Conservation (phyloP, 164 flowering plant species). For the Vitis riparia region DNA sequence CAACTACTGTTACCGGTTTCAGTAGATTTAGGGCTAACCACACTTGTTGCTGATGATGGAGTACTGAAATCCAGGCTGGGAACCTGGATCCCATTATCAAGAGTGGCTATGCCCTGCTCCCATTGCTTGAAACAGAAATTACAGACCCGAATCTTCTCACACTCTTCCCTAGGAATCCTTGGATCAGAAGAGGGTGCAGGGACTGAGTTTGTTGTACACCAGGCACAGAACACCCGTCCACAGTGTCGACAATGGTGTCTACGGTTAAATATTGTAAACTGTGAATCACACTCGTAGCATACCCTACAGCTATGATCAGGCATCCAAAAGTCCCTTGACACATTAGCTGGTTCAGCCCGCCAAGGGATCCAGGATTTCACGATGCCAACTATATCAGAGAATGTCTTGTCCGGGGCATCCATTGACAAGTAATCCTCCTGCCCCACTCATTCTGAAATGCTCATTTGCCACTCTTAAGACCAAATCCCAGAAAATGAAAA, state of each 20-base stretch:
- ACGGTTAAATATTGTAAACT: slow-evolving; percentile 79
- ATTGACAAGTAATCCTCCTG: slow-evolving; percentile 47
- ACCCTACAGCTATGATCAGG: slow-evolving; percentile 94
- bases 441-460: slow-evolving; percentile 58
- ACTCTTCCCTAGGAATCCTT: slow-evolving; percentile 41
- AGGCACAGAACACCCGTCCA: slow-evolving; percentile 87
- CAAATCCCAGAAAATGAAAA: neutral
- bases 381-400: slow-evolving; percentile 49
- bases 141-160: slow-evolving; percentile 82
- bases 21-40: slow-evolving; percentile 66
- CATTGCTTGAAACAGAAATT: slow-evolving; percentile 86
- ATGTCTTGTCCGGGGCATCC: slow-evolving; percentile 58
- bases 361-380: slow-evolving; percentile 80
- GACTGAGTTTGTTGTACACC: slow-evolving; percentile 81
- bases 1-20: slow-evolving; percentile 53
- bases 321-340: slow-evolving; percentile 98
- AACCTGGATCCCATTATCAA: slow-evolving; percentile 44
- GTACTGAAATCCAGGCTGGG: slow-evolving; percentile 43
- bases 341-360: slow-evolving; percentile 67
- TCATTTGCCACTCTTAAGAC: slow-evolving; percentile 43
- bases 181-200: slow-evolving; percentile 53
- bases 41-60: slow-evolving; percentile 74
- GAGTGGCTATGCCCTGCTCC: slow-evolving; percentile 43
- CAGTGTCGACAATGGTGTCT: slow-evolving; percentile 93
- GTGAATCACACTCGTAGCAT: slow-evolving; percentile 93